These are phyloP conservation scores for Penicillium sp. DNA, from an alignment of 2,329 filamentous ascomycete genomes.

Conservation along the genomic window DNA sequence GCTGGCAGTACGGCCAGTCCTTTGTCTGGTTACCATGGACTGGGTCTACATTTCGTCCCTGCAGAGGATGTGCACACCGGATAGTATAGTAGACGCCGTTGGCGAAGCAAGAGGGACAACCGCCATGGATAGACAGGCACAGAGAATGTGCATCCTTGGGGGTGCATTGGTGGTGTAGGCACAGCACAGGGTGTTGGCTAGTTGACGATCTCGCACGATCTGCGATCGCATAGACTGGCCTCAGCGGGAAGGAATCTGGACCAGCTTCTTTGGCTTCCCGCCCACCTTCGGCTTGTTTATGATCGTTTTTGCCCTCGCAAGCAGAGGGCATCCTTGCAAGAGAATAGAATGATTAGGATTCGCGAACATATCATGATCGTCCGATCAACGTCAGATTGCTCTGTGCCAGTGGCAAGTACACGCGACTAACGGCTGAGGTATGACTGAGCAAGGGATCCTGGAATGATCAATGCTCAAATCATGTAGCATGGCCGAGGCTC, in stretches of 20 bases:
- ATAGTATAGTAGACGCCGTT: constrained; percentile 13
- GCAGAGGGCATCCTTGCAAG: no score
- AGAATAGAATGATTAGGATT: no score
- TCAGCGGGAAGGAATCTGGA: constrained; percentile 11
- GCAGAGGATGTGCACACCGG: constrained; percentile 9
- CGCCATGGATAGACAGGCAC: no score
- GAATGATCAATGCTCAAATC: constrained; percentile 6
- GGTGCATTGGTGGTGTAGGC: not conserved
- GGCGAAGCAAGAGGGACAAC: no score
- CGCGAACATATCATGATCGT: no score
- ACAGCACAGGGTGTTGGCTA: constrained; percentile 7
- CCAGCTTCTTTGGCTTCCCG: no score
- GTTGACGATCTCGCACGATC: constrained; percentile 10
- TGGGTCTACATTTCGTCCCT: constrained; percentile 5
- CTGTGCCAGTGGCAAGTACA: constrained; percentile 6
- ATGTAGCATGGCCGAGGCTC: constrained; percentile 1
- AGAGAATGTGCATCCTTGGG: no score
- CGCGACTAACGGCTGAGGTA: constrained; percentile 2
- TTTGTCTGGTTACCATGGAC: no score
- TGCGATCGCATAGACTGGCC: constrained; percentile 14
- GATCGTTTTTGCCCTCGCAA: no score
- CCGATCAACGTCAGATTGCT: no score
- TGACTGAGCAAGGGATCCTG: constrained; percentile 2
- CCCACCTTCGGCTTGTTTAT: no score
- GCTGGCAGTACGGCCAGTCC: no score